Percentiles rank a stretch among this genome's conserved stretches.
Conservation (phyloP, 108 stramenopile genomes). For the Parmales sp. region DNA sequence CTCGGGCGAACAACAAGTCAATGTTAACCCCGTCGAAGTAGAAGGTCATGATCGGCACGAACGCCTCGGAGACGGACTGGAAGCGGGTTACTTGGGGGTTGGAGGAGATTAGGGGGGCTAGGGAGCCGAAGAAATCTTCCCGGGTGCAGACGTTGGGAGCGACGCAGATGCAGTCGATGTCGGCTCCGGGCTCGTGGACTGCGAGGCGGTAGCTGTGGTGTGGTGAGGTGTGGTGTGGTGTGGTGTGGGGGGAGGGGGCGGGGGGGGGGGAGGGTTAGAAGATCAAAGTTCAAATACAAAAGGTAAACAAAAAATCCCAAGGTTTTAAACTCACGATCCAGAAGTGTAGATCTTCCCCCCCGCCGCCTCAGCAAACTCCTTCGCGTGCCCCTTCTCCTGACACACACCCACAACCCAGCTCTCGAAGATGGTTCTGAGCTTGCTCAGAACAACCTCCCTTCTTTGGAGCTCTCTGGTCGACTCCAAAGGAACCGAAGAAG, state of each 20-base stretch:
- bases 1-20: slow-evolving; percentile 86
- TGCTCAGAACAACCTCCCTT: slow-evolving; percentile 64
- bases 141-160: slow-evolving; percentile 74
- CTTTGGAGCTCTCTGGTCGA: slow-evolving; percentile 52
- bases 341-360: slow-evolving; percentile 78
- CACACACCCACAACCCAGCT: slow-evolving; percentile 64
- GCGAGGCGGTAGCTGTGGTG: slow-evolving; percentile 90
- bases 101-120: slow-evolving; percentile 67
- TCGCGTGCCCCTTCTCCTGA: slow-evolving; percentile 35
- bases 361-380: slow-evolving; percentile 50
- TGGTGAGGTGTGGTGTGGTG: too few relatives aligned
- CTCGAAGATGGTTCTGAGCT: slow-evolving; percentile 49
- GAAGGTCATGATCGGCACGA: slow-evolving; percentile 94
- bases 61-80: slow-evolving; percentile 78
- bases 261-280: too few relatives aligned
- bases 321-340: too few relatives aligned
- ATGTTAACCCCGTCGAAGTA: slow-evolving; percentile 94
- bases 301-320: too few relatives aligned
- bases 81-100: slow-evolving; percentile 83
- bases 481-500: slow-evolving; percentile 41
- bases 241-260: too few relatives aligned
- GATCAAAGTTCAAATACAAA: too few relatives aligned
- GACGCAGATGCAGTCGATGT: slow-evolving; percentile 79
- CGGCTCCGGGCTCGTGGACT: slow-evolving; percentile 91
- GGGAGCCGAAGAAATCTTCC: slow-evolving; percentile 83